Evolutionary conservation across 106 monocot genomes (phyloP), one percentile per base, ranked within the genome.

Genomic region (Triglochin maritima): DNA sequence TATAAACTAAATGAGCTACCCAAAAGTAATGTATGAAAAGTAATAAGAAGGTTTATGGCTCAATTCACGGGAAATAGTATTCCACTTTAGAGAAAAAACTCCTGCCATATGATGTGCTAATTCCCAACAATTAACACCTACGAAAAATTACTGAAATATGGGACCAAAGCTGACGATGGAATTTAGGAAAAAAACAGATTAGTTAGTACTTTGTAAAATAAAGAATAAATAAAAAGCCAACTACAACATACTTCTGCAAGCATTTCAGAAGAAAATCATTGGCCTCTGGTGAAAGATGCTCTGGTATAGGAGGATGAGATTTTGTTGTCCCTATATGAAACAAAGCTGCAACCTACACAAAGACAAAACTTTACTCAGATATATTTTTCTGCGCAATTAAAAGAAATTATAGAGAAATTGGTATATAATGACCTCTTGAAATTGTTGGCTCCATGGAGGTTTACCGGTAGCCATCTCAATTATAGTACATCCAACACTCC

Each of bases 381-480:
- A 29, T 41, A 67, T 59, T 16, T 44, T 7, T 16, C 6, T 3
- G 4, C 3, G 29, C 43, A 57, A 44, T 57, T 44, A 42, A 17
- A 67, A 44, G 13, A 16, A 44, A 42, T 15, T 15, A n/a, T 11
- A 9, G 3, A 62, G 42, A 62, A 5, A 16, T 11, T 49, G 52
- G 50, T 7, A 42, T 29, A 66, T 52, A 54, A 3, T 47, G 17
- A 79, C 88, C 91, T 95, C 98, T 78, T 98, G 98, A 64, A 74
- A 92, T 69, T 92, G 88, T 68, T 92, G 84, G 62, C 91, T 98
- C 98, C 98, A 98, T n/a, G 98, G 98, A 64, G 91, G 88, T 79
- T 98, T 98, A 15, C 98, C 91, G 4, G 98, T 98, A 65, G 98
- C 98, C 98, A 98, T 98, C 74, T 98, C 98, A 71, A 98, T 98